Percentiles rank a stretch among this genome's conserved stretches.
Evolutionary conservation across 1,284 basidiomycete species (phyloP).

Genomic region (Ustilago tritici): DNA sequence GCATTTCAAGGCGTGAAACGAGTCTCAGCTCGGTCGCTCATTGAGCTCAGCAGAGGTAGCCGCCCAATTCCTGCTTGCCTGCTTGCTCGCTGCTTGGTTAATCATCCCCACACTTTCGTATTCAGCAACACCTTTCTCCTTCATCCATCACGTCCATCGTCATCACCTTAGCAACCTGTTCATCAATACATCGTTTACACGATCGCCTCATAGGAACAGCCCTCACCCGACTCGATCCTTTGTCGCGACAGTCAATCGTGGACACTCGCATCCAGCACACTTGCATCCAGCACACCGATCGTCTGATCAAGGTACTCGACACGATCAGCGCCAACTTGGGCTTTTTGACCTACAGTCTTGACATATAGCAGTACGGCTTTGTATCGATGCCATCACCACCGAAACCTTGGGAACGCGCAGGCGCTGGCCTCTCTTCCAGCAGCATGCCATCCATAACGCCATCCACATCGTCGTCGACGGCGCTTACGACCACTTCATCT

Average conservation of each 20-base stretch:
- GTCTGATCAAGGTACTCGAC: not conserved
- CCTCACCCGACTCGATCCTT: not conserved
- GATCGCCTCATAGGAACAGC: not conserved
- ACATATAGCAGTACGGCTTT: not conserved
- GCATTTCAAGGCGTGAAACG: conserved; percentile 4
- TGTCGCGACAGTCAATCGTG: not conserved
- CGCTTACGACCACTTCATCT: conserved; percentile 30
- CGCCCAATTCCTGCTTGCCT: not conserved
- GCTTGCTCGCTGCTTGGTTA: not conserved
- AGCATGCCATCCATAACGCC: conserved; percentile 26
- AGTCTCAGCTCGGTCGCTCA: conserved; percentile 2
- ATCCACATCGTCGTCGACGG: conserved; percentile 30
- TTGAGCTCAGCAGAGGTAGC: not conserved
- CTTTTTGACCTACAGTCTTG: too few relatives aligned
- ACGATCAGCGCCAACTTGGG: not conserved
- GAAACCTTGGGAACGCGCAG: conserved; percentile 67
- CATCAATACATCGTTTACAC: not conserved
- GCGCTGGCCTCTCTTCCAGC: conserved; percentile 28
- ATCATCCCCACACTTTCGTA: conserved; percentile 11
- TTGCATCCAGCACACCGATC: not conserved
- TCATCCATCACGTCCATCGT: not conserved
- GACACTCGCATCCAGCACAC: not conserved
- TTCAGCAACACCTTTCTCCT: not conserved
- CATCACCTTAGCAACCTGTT: not conserved
- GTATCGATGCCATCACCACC: conserved; percentile 64